A percentile compares a stretch with the other conserved stretches of the same genome.
phyloP scores from a whole-genome alignment of 2,329 filamentous ascomycete genomes.

The Penicillium sclerotigenum region DNA sequence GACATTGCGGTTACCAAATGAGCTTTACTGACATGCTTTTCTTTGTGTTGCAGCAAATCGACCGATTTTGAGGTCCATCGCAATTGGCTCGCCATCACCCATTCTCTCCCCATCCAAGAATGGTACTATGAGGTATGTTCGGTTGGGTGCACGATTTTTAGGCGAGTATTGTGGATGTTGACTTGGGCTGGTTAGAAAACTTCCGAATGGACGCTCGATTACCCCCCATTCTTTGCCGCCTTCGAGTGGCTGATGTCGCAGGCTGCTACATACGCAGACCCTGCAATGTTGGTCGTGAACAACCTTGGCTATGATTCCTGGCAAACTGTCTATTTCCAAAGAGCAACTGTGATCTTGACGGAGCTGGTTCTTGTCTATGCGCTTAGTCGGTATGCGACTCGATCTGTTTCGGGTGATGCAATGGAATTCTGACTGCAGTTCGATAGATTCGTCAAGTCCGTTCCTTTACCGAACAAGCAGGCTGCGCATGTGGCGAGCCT shows the following conservation, averaged over 20 bases:
- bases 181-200: conserved; percentile 61
- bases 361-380: conserved; percentile 83
- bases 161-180: neutral
- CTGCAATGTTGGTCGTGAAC: conserved; percentile 74
- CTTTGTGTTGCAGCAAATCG: conserved; percentile 67
- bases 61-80: conserved; percentile 99
- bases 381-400: conserved; percentile 62
- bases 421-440: neutral
- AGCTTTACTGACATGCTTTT: neutral
- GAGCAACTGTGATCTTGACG: conserved; percentile 78
- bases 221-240: conserved; percentile 95
- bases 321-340: conserved; percentile 92
- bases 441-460: conserved; percentile 69
- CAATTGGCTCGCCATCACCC: conserved; percentile 96
- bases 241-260: conserved; percentile 94
- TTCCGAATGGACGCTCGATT: conserved; percentile 99
- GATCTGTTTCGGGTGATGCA: neutral
- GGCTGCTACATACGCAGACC: conserved; percentile 71
- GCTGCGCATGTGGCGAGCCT: conserved; percentile 82
- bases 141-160: neutral
- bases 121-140: conserved; percentile 82
- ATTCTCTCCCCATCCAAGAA: conserved; percentile 78
- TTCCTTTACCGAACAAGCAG: conserved; percentile 62
- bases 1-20: neutral
- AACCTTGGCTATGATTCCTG: conserved; percentile 85